Conservation (phyloP, 2,329 filamentous ascomycete species). For the Fusarium sp. region DNA sequence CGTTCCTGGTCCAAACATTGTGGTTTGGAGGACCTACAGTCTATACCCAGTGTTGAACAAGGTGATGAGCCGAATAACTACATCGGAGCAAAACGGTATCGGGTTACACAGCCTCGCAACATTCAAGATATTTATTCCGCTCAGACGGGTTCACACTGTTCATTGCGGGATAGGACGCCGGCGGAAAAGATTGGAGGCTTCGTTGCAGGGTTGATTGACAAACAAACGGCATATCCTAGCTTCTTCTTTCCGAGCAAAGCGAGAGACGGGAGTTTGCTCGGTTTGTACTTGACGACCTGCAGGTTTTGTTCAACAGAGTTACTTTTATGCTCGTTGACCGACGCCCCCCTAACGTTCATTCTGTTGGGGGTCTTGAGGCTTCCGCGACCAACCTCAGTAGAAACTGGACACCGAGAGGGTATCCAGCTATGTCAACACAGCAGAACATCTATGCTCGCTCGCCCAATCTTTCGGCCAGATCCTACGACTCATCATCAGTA, state of each 20-base stretch:
- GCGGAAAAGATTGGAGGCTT: conserved; percentile 28
- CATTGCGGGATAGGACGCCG: conserved; percentile 27
- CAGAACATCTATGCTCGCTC: conserved; percentile 72
- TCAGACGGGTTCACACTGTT: conserved; percentile 35
- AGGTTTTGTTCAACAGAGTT: conserved; percentile 40
- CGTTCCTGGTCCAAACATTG: conserved; percentile 28
- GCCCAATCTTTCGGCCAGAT: conserved; percentile 70
- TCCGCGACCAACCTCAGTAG: conserved; percentile 27
- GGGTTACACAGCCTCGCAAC: conserved; percentile 42
- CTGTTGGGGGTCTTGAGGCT: conserved; percentile 39
- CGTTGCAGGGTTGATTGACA: conserved; percentile 37
- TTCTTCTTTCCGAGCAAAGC: conserved; percentile 27
- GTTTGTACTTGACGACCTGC: conserved; percentile 38
- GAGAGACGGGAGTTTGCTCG: conserved; percentile 26
- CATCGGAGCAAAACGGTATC: conserved; percentile 36
- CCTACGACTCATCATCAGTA: conserved; percentile 74
- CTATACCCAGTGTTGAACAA: conserved; percentile 38
- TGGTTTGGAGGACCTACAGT: conserved; percentile 34
- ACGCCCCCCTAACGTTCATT: conserved; percentile 34
- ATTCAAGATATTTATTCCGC: conserved; percentile 36
- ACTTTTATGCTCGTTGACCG: conserved; percentile 46
- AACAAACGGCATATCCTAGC: conserved; percentile 40
- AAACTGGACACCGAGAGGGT: conserved; percentile 33
- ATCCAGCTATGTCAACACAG: conserved; percentile 62
- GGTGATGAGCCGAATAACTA: conserved; percentile 36